Conservation (phyloP, 163 green algal genomes). For the Prototheca wickerhamii region DNA sequence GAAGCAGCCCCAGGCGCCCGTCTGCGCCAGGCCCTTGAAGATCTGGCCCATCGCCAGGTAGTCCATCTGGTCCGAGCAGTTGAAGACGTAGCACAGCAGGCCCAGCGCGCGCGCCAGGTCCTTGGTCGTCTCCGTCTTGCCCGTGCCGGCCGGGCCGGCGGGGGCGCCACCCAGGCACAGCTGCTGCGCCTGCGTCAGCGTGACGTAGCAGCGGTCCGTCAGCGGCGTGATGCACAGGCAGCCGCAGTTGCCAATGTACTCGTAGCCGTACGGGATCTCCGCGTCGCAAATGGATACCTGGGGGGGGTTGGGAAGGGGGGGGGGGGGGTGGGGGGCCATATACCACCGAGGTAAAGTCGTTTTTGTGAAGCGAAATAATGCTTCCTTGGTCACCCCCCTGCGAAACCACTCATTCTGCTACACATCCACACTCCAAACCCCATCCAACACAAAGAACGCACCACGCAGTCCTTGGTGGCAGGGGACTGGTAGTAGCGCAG, state of each 20-base stretch:
- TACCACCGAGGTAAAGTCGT: no score
- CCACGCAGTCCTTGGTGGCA: slow-evolving; percentile 69
- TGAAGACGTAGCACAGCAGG: slow-evolving; percentile 92
- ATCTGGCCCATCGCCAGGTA: slow-evolving; percentile 82
- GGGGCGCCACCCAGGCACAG: slow-evolving; percentile 65
- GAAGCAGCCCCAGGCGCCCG: slow-evolving; percentile 87
- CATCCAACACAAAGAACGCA: neutral
- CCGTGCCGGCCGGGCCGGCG: slow-evolving; percentile 55
- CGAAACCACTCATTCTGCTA: neutral
- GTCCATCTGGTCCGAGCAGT: slow-evolving; percentile 95
- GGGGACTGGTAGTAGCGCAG: slow-evolving; percentile 82
- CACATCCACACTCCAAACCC: neutral
- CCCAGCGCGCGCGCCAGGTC: slow-evolving; percentile 80
- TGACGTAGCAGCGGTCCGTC: slow-evolving; percentile 96
- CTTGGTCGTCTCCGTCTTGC: slow-evolving; percentile 91
- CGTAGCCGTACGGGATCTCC: slow-evolving; percentile 84
- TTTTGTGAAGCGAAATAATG: no score
- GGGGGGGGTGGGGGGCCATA: no score
- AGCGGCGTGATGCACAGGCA: slow-evolving; percentile 93
- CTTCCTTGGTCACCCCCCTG: no score
- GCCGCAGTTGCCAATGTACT: slow-evolving; percentile 93
- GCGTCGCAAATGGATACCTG: slow-evolving; percentile 74
- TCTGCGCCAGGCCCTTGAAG: slow-evolving; percentile 89
- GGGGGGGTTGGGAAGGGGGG: neutral
- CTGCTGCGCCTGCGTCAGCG: slow-evolving; percentile 84